Base-by-base conservation (phyloP, 2,329 filamentous ascomycete genomes). In the Monilinia polystroma region DNA sequence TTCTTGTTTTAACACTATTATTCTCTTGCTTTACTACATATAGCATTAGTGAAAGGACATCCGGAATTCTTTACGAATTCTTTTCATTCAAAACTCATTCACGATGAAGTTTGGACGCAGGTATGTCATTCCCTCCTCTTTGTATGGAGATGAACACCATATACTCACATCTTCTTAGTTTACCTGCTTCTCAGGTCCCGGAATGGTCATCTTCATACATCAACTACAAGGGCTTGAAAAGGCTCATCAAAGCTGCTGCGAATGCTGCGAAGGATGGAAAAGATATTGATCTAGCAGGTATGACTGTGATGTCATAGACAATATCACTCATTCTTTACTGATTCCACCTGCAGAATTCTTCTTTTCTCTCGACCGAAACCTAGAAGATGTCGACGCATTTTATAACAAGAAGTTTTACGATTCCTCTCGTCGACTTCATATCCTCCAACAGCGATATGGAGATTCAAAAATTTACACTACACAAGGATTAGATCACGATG, bases 321-420 rank as follows among this genome's bases (percentile, higher is more conserved):
- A 74, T 72, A 74, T 75, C 69, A 66, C 70, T 66, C 72, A 73
- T 74, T 74, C 71, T n/a, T 66, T 72, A 70, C 51, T 23, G 51
- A 41, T 45, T 29, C 38, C 43, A 77, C 70, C 52, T 52, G 74
- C 81, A 97, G 95, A 93, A 79, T 97, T 99, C 84, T 97, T 97
- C 82, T 97, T 94, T 79, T 91, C 90, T 71, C 88, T 99, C 78
- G 95, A 99, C 77, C 91, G 95, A 74, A 97, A 98, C 77, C 89
- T 99, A 75, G 95, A 99, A 82, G 91, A 96, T 79, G 94, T 99
- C 77, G 93, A 97, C 79, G 86, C 87, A 63, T 98, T 99, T 79
- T 98, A 97, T 83, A 97, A 96, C 81, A 96, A 93, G 78, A 97
- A 97, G 77, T 92, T 93, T 75, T 85, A 87, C 69, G 94, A 98